Percentiles rank a stretch among this genome's conserved stretches.
Evolutionary conservation across 306 rosid species (phyloP).

Genomic region (Neltuma alba): DNA sequence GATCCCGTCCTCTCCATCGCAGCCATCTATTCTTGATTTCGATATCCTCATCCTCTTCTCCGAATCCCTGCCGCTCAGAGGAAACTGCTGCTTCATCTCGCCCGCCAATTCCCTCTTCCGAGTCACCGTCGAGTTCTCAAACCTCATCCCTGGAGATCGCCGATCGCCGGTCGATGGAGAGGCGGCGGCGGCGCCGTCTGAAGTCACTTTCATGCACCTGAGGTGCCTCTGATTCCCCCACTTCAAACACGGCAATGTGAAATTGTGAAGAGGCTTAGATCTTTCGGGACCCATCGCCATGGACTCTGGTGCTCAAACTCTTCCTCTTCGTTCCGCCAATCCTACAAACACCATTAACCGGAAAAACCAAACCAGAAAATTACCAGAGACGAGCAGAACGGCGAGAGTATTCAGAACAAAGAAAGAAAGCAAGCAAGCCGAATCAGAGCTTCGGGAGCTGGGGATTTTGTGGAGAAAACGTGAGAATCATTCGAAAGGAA

Average conservation of each 20-base stretch:
- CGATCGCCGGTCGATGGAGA: slow-evolving; percentile 42
- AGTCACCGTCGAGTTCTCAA: slow-evolving; percentile 33
- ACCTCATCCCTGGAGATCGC: slow-evolving; percentile 43
- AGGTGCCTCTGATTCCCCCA: slow-evolving; percentile 93
- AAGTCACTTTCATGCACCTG: slow-evolving; percentile 63
- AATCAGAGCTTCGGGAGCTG: slow-evolving; percentile 31
- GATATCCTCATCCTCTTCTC: slow-evolving; percentile 35
- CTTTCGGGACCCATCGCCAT: slow-evolving; percentile 80
- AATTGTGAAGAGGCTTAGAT: slow-evolving; percentile 86
- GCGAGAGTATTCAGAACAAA: neutral
- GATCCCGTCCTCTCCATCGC: slow-evolving; percentile 64
- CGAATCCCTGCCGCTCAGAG: slow-evolving; percentile 31
- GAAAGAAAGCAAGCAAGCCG: neutral
- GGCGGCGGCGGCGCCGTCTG: slow-evolving; percentile 8
- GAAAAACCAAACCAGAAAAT: neutral
- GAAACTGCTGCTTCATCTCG: slow-evolving; percentile 27
- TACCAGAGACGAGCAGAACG: neutral
- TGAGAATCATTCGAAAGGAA: neutral
- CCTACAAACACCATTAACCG: slow-evolving; percentile 60
- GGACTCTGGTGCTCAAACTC: slow-evolving; percentile 30
- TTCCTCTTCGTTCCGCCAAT: slow-evolving; percentile 32
- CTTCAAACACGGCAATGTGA: slow-evolving; percentile 73
- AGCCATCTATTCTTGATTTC: slow-evolving; percentile 43
- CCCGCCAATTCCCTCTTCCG: slow-evolving; percentile 43
- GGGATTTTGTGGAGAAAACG: slow-evolving; percentile 17